phyloP scores from a whole-genome alignment of 1,284 basidiomycete genomes.

The Cutaneotrichosporon cyanovorans region DNA sequence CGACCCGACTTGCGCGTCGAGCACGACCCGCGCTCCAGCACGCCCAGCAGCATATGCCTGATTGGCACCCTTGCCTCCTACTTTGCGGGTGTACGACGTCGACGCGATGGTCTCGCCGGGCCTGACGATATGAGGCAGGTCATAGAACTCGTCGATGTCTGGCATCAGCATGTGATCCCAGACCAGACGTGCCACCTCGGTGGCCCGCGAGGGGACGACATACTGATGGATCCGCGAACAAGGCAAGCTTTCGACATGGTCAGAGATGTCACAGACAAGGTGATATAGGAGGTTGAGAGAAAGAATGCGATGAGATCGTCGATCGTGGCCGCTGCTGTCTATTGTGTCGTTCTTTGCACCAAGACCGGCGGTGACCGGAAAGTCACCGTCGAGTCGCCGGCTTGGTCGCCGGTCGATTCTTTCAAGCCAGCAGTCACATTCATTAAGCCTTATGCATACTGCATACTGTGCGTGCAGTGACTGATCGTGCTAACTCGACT shows the following conservation, averaged over 20 bases:
- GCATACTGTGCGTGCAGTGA: too few relatives aligned
- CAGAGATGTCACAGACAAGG: not conserved
- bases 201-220: not conserved
- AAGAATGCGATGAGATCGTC: too few relatives aligned
- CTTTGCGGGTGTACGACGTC: conserved; percentile 36
- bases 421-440: too few relatives aligned
- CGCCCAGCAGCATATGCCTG: conserved; percentile 46
- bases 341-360: too few relatives aligned
- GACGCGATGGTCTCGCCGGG: conserved; percentile 50
- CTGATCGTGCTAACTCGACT: too few relatives aligned
- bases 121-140: conserved; percentile 46
- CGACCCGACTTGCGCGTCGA: conserved; percentile 43
- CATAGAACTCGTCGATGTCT: conserved; percentile 44
- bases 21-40: conserved; percentile 40
- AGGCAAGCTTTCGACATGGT: conserved; percentile 10
- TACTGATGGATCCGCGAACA: conserved; percentile 12
- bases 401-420: too few relatives aligned
- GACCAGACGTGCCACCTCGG: not conserved
- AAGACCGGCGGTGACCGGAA: too few relatives aligned
- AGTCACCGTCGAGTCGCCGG: too few relatives aligned
- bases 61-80: conserved; percentile 51
- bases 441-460: too few relatives aligned
- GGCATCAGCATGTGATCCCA: not conserved
- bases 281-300: too few relatives aligned
- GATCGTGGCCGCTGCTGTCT: too few relatives aligned